phyloP scores from a whole-genome alignment of 257 asterid genomes.

The Nemophila menziesii region DNA sequence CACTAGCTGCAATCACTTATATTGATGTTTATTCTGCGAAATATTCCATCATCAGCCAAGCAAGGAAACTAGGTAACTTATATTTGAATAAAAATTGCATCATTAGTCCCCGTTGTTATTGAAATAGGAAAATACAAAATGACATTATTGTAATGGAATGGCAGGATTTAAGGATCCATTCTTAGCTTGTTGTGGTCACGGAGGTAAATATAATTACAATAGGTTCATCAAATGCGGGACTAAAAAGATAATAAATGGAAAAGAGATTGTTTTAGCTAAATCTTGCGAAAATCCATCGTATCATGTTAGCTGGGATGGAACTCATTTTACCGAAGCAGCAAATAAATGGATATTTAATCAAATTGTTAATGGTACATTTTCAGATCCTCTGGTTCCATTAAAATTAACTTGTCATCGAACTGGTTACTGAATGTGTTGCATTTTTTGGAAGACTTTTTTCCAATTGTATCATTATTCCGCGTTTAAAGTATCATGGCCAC shows the following conservation, averaged over 20 bases:
- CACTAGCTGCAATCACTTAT: conserved; percentile 51
- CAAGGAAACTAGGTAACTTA: conserved; percentile 35
- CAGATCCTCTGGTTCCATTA: conserved; percentile 52
- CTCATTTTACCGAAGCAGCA: conserved; percentile 75
- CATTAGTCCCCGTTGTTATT: no score
- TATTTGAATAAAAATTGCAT: no score
- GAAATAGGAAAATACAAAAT: no score
- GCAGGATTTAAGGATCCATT: conserved; percentile 65
- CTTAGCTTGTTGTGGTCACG: conserved; percentile 68
- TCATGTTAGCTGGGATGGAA: conserved; percentile 63
- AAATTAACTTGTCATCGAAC: conserved; percentile 39
- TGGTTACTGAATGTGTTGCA: neutral
- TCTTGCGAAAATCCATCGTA: conserved; percentile 49
- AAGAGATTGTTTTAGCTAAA: conserved; percentile 32
- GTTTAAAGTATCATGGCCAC: no score
- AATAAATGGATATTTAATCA: conserved; percentile 56
- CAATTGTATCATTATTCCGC: no score
- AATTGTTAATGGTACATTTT: conserved; percentile 48
- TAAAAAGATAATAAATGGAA: conserved; percentile 40
- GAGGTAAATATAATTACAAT: conserved; percentile 65
- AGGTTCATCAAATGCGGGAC: conserved; percentile 44
- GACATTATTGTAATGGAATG: conserved; percentile 2
- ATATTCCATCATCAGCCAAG: conserved; percentile 40
- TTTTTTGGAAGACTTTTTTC: neutral
- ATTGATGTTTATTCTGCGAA: conserved; percentile 55